Evolutionary conservation across 352 stramenopile species (phyloP).

Genomic region (Phytopythium cucurbitacearum): DNA sequence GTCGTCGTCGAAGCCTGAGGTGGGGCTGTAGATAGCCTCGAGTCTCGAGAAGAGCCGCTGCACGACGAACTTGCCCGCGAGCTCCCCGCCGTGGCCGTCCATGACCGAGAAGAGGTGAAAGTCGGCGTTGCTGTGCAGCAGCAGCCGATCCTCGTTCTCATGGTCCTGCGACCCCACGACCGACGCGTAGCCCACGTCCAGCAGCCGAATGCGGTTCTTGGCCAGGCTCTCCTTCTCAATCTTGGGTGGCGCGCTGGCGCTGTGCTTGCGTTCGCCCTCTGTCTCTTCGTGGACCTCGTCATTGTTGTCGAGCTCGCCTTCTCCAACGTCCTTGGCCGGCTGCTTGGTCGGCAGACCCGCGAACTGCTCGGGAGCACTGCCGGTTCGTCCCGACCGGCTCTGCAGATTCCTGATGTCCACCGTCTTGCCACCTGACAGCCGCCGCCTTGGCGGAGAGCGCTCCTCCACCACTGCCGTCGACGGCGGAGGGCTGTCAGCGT

Average conservation of each 20-base stretch:
- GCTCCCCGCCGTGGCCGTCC: constrained; percentile 64
- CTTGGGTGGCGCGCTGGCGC: constrained; percentile 1
- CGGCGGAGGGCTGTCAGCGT: not conserved
- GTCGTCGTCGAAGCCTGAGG: constrained; percentile 24
- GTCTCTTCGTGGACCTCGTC: constrained; percentile 15
- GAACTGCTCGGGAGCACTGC: not conserved
- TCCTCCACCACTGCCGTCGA: not conserved
- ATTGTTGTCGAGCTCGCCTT: constrained; percentile 6
- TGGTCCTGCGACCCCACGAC: constrained; percentile 51
- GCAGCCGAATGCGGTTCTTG: constrained; percentile 29
- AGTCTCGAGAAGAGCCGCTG: constrained; percentile 40
- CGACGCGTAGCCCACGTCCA: constrained; percentile 36
- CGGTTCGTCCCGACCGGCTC: not conserved
- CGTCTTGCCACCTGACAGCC: not conserved
- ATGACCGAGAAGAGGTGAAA: constrained; percentile 74
- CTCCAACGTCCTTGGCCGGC: no score
- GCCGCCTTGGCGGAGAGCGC: not conserved
- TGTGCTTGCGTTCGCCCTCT: constrained; percentile 1
- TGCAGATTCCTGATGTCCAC: not conserved
- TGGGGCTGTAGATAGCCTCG: constrained; percentile 30
- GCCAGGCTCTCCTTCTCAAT: constrained; percentile 2
- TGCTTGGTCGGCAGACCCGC: not conserved
- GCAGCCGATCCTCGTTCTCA: constrained; percentile 59
- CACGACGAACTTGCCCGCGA: constrained; percentile 55
- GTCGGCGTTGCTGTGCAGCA: constrained; percentile 41